Base-by-base conservation (phyloP, 2,329 filamentous ascomycete genomes). In the Tolypocladium pustulatum region DNA sequence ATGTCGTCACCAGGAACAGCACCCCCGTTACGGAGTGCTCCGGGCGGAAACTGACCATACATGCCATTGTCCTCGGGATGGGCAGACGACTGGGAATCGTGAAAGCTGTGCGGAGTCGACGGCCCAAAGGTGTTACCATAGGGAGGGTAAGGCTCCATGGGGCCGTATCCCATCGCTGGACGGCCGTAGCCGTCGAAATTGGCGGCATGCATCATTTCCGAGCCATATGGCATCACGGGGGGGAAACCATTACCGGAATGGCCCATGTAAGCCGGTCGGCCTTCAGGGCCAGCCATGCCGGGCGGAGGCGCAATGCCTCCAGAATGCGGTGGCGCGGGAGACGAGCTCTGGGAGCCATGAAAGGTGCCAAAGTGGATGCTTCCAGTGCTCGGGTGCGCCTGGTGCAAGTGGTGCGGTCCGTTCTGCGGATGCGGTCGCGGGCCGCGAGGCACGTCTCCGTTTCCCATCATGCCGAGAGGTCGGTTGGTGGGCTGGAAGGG, bases 21-120 rank as follows among this genome's bases (percentile, higher is more conserved):
- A 1, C 61, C 63, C 7, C 73, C 73, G 43, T 73, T 80, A n/a
- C 73, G 72, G 49, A 69, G 71, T 32, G 72, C 73, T 32, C 69
- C 72, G 34, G 73, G 65, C 55, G 71, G 66, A 46, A 73, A 75
- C 60, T 75, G 76, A 32, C 69, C 72, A 57, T 71, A 73, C 57
- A 75, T 68, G 58, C 72, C 73, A 36, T 71, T 74, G 15, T 80
- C 78, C 43, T 78, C 78, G 20, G 72, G 75, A 51, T 77, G 76
- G 6, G 71, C 75, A 1, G 83, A 84, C 40, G 81, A 77, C 61
- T 85, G 83, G 2, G 84, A 86, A 40, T 79, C 83, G 58, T 84
- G 83, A 65, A 83, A 84, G 68, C 82, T 86, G 61, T 82, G 82
- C 4, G 82, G 80, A 2, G 82, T 84, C 1, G 79, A 77, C 2